Evolutionary conservation across 1,284 basidiomycete genomes (phyloP).

Genomic region (Apiotrichum brassicae): DNA sequence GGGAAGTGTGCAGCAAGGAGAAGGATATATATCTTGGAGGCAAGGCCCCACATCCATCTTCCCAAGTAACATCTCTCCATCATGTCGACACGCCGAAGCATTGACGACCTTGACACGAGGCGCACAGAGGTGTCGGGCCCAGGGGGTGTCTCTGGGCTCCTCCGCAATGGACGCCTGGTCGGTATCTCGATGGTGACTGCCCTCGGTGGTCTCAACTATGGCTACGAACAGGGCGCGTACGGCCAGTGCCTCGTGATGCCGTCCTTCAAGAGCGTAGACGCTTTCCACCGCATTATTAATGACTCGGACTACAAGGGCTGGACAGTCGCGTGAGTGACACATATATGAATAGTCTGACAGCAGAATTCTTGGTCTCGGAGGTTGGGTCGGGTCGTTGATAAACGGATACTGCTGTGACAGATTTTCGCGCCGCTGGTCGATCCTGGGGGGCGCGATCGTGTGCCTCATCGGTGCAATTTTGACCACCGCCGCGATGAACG

Average conservation of each 20-base stretch:
- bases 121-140: conserved; percentile 13
- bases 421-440: conserved; percentile 20
- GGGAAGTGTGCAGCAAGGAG: too few species aligned
- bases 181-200: conserved; percentile 18
- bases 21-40: too few species aligned
- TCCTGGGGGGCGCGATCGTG: conserved; percentile 19
- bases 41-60: neutral
- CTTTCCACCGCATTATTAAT: conserved; percentile 12
- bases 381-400: conserved; percentile 21
- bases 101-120: conserved; percentile 4
- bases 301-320: conserved; percentile 16
- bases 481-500: conserved; percentile 17
- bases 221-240: conserved; percentile 14
- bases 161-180: conserved; percentile 15
- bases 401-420: conserved; percentile 24
- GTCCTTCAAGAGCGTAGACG: conserved; percentile 10
- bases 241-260: conserved; percentile 23
- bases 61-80: neutral
- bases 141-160: conserved; percentile 15
- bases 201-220: conserved; percentile 21
- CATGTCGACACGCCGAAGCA: neutral
- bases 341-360: neutral
- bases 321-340: conserved; percentile 11
- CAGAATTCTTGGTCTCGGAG: conserved; percentile 18
- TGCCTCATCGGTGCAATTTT: conserved; percentile 20